Base-by-base conservation (phyloP, 371 early-diverging fungal genomes). In the Actinomortierella wolfii region DNA sequence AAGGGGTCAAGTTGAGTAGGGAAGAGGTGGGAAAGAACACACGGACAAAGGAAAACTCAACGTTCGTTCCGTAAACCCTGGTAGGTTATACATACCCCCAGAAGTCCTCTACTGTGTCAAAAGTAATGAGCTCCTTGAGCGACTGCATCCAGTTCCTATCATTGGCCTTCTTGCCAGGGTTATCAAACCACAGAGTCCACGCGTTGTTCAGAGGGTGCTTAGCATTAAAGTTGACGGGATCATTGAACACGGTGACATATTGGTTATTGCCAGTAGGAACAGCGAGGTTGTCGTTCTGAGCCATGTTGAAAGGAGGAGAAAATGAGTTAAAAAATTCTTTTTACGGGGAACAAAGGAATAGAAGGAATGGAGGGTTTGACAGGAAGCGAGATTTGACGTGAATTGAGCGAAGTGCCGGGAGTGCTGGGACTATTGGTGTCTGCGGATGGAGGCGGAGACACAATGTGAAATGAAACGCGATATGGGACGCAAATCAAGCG, bases 131-230 rank as follows among this genome's bases (percentile, higher is more conserved):
- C 49, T 90, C 88, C 79, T 95, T 94, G 51, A 98, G 80, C 65
- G 90, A 90, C 59, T 90, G 87, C 43, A 90, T 87, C 99, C 98
- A 99, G 64, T 83, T 91, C 42, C 82, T 76, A 61, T 80, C 76
- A 54, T 84, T 89, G 52, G 88, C 83, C 77, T 92, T 92, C 71
- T 86, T 86, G 52, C 81, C 83, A 48, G 94, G 94, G 68, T 86
- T 88, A 71, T 97, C 97, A 76, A 90, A 97, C 96, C 96, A 97
- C 58, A 97, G 81, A 23, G 93, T 93, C 98, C 98, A 97, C 25
- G 80, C 77, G 62, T 88, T 79, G 78, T 95, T 86, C 48, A 97
- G 88, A 57, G 92, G 92, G 79, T 98, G 97, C 83, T 92, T 92
- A 20, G 89, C 88, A 61, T 88, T 91, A 77, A 87, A 94, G 76